Conservation (phyloP, 805 yeast genomes). For the Jamesozyma gamospora region DNA sequence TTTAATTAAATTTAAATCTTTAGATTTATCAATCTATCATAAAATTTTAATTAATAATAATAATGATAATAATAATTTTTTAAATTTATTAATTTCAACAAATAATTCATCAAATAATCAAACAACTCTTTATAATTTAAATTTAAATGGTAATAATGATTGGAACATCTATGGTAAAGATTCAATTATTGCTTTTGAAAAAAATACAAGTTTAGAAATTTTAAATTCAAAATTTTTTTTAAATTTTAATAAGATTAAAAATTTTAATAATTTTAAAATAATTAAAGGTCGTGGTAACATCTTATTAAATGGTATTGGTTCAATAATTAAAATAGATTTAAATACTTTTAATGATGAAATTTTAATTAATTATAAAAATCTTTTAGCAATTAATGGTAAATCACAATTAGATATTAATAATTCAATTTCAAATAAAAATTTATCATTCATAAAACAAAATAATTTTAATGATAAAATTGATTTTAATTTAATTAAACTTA, state of each 20-base stretch:
- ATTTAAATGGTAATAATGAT: constrained; percentile 19
- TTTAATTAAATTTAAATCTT: constrained; percentile 11
- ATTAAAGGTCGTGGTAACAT: constrained; percentile 28
- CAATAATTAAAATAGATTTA: constrained; percentile 23
- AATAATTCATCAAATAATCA: constrained; percentile 7
- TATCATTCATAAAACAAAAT: background rate
- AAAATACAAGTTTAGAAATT: constrained; percentile 19
- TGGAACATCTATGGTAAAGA: constrained; percentile 26
- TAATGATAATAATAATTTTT: constrained; percentile 3
- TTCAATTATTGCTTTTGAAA: constrained; percentile 24
- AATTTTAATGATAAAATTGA: background rate
- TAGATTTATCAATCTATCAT: constrained; percentile 16
- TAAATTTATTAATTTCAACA: constrained; percentile 21
- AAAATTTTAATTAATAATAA: constrained; percentile 11
- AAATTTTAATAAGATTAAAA: constrained; percentile 8
- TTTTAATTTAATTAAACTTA: background rate
- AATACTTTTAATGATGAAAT: constrained; percentile 18
- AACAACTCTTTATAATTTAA: constrained; percentile 8
- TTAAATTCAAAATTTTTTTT: background rate
- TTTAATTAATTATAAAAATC: constrained; percentile 21
- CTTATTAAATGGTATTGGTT: constrained; percentile 11
- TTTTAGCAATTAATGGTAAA: constrained; percentile 26
- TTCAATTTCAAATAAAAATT: constrained; percentile 7
- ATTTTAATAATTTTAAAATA: constrained; percentile 10
- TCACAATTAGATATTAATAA: constrained; percentile 20